Percentiles rank a stretch among this genome's conserved stretches.
phyloP scores from a whole-genome alignment of 768 basidiomycete genomes.

The Stropharia rugosoannulata region DNA sequence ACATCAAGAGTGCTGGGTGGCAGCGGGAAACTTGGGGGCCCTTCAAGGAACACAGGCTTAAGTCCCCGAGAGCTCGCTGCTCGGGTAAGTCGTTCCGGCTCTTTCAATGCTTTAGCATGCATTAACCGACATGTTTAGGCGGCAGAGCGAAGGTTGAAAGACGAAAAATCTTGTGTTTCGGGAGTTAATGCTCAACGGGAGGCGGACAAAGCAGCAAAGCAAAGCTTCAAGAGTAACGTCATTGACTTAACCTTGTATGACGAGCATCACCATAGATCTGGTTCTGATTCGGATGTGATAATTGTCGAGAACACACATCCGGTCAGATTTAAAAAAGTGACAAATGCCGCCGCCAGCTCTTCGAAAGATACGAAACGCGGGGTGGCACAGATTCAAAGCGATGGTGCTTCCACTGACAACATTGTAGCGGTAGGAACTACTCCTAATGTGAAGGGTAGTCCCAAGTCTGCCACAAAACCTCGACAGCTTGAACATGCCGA shows the following conservation, averaged over 20 bases:
- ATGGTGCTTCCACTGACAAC: background rate
- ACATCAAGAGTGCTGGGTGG: conserved; percentile 42
- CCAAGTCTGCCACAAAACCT: background rate
- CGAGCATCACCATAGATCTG: conserved; percentile 9
- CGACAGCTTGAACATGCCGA: background rate
- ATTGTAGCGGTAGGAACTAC: background rate
- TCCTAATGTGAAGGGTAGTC: background rate
- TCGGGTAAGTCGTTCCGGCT: conserved; percentile 39
- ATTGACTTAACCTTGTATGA: conserved; percentile 57
- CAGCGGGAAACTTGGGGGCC: conserved; percentile 61
- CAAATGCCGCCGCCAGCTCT: conserved; percentile 16
- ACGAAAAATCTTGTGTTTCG: conserved; percentile 75
- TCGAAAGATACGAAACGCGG: conserved; percentile 16
- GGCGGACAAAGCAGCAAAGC: conserved; percentile 65
- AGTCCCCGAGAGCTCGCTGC: conserved; percentile 74
- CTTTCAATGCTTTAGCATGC: background rate
- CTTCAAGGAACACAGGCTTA: conserved; percentile 35
- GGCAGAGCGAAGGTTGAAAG: conserved; percentile 73
- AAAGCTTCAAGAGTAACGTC: conserved; percentile 59
- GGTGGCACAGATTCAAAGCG: background rate
- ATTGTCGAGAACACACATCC: conserved; percentile 25
- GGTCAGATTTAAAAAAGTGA: background rate
- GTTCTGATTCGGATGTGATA: conserved; percentile 36
- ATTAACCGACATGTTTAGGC: conserved; percentile 51
- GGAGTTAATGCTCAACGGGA: conserved; percentile 57